Evolutionary conservation across 2,329 filamentous ascomycete genomes (phyloP), one percentile per base, ranked within the genome.

Genomic region (Fonsecaea multimorphosa): DNA sequence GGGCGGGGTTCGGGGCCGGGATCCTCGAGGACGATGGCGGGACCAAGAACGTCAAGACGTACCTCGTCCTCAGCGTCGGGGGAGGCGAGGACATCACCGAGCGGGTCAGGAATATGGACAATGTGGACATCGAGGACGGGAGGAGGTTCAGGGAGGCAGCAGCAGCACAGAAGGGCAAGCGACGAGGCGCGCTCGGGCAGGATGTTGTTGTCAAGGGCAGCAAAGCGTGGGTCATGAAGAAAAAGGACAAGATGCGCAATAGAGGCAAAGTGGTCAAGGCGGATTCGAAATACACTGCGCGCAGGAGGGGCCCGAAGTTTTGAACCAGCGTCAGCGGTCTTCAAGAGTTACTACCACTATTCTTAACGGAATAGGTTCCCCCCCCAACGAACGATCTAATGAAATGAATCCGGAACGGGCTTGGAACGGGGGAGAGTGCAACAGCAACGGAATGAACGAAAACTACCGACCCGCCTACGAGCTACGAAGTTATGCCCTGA

Each of bases 41-140:
- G 51, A 99, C 95, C 40, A 99, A 99, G 84, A 97, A 93, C 75
- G 88, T 90, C 72, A 99, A 99, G 83, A 83, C 96, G n/a, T 99
- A 99, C 77, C 84, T 99, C 1, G 94, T 99, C 0, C 81, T 99
- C 34, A 97, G 93, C 0, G 95, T 97, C 1, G 95, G 94, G 34
- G 87, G 87, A 1, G 90, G 91, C 8, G 93, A n/a, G n/a, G n/a
- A 97, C 76, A 97, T 99, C 69, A 97, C 93, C 0, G 91, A 91
- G 5, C 91, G 97, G 2, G 92, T 99, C 12, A 85, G 89, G 66
- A 92, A 91, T 1, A 92, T 98, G 92, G 91, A 95, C 22, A 90
- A 85, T 46, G 92, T 98, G 6, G 91, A 95, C 76, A 87, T 97
- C 8, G 76, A 91, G 72, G 93, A 96, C 76, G 83, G 86, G 22